Evolutionary conservation across 2,329 filamentous ascomycete species (phyloP).

Genomic region (Xylaria sp.): DNA sequence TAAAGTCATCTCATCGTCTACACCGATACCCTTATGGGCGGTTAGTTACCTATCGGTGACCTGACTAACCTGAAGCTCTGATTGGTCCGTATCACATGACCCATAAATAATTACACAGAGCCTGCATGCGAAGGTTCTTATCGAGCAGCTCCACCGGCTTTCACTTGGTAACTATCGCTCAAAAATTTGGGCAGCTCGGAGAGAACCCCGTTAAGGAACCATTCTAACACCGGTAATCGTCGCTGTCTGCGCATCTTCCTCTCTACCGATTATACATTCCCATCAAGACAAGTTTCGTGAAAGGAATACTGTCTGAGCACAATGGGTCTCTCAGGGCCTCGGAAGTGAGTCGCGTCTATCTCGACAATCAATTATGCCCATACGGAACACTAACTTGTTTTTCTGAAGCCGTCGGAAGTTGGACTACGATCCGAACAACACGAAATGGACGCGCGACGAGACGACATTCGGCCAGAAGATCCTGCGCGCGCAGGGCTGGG

Average conservation of each 20-base stretch:
- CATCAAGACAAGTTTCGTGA: not conserved
- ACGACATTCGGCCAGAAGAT: slow-evolving; percentile 85
- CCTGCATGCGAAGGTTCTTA: not conserved
- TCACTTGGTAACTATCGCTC: slow-evolving; percentile 8
- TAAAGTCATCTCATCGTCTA: not conserved
- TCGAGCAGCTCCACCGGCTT: slow-evolving; percentile 1
- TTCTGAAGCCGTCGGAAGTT: slow-evolving; percentile 56
- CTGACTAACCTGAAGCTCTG: too few relatives aligned
- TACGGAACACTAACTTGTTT: slow-evolving; percentile 9
- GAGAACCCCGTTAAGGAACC: slow-evolving; percentile 1
- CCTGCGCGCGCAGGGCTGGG: slow-evolving; percentile 83
- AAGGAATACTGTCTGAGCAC: slow-evolving; percentile 1
- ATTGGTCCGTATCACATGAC: not conserved
- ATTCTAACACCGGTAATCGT: slow-evolving; percentile 4
- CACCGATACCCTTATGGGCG: not conserved
- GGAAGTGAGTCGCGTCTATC: slow-evolving; percentile 20
- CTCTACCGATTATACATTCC: not conserved
- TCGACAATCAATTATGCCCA: too few relatives aligned
- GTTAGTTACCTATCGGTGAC: too few relatives aligned
- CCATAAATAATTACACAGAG: not conserved
- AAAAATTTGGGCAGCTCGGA: slow-evolving; percentile 14
- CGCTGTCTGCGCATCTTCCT: not conserved
- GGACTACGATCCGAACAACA: slow-evolving; percentile 91
- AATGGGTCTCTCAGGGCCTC: slow-evolving; percentile 30
- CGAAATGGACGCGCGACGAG: slow-evolving; percentile 79